A percentile compares a stretch with the other conserved stretches of the same genome.
Evolutionary conservation across 2,329 filamentous ascomycete species (phyloP).

Genomic region (Xylariaceae sp.): DNA sequence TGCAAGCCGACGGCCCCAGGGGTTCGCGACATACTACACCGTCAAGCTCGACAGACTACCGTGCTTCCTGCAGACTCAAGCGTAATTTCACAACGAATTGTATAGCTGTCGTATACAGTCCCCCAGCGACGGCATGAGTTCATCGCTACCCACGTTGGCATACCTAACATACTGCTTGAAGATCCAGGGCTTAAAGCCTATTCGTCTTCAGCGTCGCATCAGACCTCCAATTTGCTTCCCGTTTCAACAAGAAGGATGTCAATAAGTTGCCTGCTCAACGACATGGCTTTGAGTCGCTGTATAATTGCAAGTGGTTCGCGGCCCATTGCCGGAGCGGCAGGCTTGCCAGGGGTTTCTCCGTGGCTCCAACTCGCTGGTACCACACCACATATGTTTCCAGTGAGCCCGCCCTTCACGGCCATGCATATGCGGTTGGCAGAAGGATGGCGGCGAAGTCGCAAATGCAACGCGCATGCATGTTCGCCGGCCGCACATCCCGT

Average conservation of each 20-base stretch:
- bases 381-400: conserved; percentile 6
- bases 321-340: conserved; percentile 6
- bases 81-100: background rate
- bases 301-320: conserved; percentile 3
- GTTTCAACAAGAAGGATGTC: background rate
- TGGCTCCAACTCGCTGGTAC: conserved; percentile 8
- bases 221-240: conserved; percentile 10
- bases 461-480: conserved; percentile 17
- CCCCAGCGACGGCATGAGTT: background rate
- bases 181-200: conserved; percentile 10
- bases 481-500: conserved; percentile 12
- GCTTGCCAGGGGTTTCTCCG: background rate
- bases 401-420: conserved; percentile 6
- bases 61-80: background rate
- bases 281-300: background rate
- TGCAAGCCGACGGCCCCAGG: too few relatives aligned
- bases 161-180: conserved; percentile 5
- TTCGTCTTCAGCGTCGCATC: conserved; percentile 8
- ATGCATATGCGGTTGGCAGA: conserved; percentile 17
- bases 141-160: conserved; percentile 17
- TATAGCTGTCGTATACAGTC: background rate
- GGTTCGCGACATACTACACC: too few relatives aligned
- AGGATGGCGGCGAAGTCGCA: background rate
- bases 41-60: too few relatives aligned
- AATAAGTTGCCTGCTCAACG: background rate